These are phyloP conservation scores for Amesomyces nigricolor DNA, from an alignment of 2,329 filamentous ascomycete genomes.

Conservation along the genomic window DNA sequence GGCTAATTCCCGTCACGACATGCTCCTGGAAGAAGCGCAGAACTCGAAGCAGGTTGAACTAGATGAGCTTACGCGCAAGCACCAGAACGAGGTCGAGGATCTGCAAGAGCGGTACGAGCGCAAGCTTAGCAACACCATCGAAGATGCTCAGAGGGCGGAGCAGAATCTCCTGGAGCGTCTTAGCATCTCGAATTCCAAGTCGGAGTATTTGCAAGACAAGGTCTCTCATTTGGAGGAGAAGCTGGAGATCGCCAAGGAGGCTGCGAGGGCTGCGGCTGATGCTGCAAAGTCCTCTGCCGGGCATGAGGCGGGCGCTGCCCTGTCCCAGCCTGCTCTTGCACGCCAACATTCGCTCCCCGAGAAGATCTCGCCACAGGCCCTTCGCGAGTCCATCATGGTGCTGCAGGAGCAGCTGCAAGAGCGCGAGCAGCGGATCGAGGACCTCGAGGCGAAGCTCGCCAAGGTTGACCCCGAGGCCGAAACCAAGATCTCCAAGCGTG, in stretches of 20 bases:
- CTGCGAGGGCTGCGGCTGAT: conserved; percentile 74
- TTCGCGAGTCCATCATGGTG: conserved; percentile 93
- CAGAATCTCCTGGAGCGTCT: conserved; percentile 75
- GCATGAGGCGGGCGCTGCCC: conserved; percentile 28
- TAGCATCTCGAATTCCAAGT: conserved; percentile 75
- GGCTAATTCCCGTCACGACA: conserved; percentile 72
- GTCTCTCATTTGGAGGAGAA: conserved; percentile 82
- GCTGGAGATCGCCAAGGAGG: conserved; percentile 81
- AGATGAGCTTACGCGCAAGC: conserved; percentile 48
- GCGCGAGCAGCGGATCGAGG: conserved; percentile 83
- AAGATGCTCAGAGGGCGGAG: conserved; percentile 78
- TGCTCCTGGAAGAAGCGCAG: conserved; percentile 76
- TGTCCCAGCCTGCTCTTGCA: conserved; percentile 34
- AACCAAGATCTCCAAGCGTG: conserved; percentile 79
- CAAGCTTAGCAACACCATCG: conserved; percentile 64
- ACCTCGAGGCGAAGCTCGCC: conserved; percentile 67
- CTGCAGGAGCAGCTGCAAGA: conserved; percentile 95
- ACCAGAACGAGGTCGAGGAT: conserved; percentile 67
- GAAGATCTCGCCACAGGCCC: conserved; percentile 87
- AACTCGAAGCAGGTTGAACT: conserved; percentile 57
- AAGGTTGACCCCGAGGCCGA: conserved; percentile 71
- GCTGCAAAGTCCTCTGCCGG: conserved; percentile 52
- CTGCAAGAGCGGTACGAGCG: conserved; percentile 69
- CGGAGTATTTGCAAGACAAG: conserved; percentile 79
- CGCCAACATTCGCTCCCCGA: conserved; percentile 57